These are phyloP conservation scores for Candolleomyces aberdarensis DNA, from an alignment of 768 basidiomycete species.

Conservation along the genomic window DNA sequence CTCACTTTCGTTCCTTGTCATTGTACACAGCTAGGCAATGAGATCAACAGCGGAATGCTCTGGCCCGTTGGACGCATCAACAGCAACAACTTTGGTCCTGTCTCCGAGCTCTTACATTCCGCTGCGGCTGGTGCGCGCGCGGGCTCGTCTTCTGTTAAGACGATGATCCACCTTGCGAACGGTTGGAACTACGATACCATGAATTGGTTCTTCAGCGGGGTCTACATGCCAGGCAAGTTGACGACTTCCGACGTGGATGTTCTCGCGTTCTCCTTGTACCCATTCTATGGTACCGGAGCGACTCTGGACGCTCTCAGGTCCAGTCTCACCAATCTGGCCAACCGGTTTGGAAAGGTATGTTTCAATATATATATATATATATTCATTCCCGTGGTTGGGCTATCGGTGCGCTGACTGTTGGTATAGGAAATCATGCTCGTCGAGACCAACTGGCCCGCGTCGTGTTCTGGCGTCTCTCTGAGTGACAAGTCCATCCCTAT, in stretches of 20 bases:
- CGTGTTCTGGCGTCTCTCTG: constrained; percentile 42
- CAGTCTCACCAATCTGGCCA: constrained; percentile 48
- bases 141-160: constrained; percentile 44
- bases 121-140: constrained; percentile 52
- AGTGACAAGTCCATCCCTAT: constrained; percentile 46
- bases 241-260: constrained; percentile 49
- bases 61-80: constrained; percentile 60
- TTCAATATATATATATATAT: neutral
- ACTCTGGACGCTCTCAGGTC: constrained; percentile 47
- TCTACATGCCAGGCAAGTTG: constrained; percentile 53
- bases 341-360: constrained; percentile 46
- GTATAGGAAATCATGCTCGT: constrained; percentile 53
- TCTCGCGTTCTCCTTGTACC: constrained; percentile 65
- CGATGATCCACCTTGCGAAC: constrained; percentile 60
- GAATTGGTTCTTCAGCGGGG: constrained; percentile 46
- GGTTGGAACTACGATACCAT: constrained; percentile 52
- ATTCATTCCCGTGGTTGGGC: neutral
- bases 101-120: constrained; percentile 60
- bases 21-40: constrained; percentile 50
- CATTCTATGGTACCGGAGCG: constrained; percentile 59
- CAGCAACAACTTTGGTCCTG: constrained; percentile 44
- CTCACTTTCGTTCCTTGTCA: neutral
- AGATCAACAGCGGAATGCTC: constrained; percentile 62
- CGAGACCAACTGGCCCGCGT: constrained; percentile 62
- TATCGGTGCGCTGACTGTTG: neutral